Evolutionary conservation across 345 rosid genomes (phyloP).

Genomic region (Conringia planisiliqua): DNA sequence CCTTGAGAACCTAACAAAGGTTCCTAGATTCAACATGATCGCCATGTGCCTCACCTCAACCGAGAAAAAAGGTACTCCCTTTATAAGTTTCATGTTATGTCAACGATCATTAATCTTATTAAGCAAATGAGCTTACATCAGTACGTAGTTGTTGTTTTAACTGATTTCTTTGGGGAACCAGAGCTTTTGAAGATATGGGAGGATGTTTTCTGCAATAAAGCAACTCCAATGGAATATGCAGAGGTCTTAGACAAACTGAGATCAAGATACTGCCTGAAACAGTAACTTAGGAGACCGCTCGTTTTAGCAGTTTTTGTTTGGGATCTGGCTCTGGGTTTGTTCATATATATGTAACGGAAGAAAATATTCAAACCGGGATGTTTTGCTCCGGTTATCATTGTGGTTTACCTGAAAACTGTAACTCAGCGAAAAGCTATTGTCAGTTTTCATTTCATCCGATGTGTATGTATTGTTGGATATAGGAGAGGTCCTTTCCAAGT

Average conservation of each 20-base stretch:
- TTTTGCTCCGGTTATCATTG: not conserved
- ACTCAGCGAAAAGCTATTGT: not conserved
- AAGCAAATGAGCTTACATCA: not conserved
- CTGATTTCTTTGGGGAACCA: slow-evolving; percentile 36
- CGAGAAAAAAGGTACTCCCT: slow-evolving; percentile 60
- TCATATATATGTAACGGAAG: slow-evolving; percentile 2
- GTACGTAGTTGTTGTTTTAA: not conserved
- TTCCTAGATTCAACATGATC: slow-evolving; percentile 85
- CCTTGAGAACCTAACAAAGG: slow-evolving; percentile 65
- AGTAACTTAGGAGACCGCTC: slow-evolving; percentile 13
- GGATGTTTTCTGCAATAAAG: slow-evolving; percentile 55
- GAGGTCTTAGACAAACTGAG: slow-evolving; percentile 59
- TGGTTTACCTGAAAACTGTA: not conserved
- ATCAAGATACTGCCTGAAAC: slow-evolving; percentile 44
- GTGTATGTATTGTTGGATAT: not conserved
- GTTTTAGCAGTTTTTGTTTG: not conserved
- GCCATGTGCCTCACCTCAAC: slow-evolving; percentile 69
- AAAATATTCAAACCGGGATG: not conserved
- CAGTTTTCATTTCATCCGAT: not conserved
- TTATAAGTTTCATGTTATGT: not conserved
- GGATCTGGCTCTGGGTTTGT: not conserved
- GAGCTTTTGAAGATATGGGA: slow-evolving; percentile 77
- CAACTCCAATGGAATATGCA: slow-evolving; percentile 57
- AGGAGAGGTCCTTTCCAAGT: not conserved
- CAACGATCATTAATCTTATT: not conserved